Evolutionary conservation across 306 rosid genomes (phyloP).

Genomic region (Fragaria nilgerrensis): DNA sequence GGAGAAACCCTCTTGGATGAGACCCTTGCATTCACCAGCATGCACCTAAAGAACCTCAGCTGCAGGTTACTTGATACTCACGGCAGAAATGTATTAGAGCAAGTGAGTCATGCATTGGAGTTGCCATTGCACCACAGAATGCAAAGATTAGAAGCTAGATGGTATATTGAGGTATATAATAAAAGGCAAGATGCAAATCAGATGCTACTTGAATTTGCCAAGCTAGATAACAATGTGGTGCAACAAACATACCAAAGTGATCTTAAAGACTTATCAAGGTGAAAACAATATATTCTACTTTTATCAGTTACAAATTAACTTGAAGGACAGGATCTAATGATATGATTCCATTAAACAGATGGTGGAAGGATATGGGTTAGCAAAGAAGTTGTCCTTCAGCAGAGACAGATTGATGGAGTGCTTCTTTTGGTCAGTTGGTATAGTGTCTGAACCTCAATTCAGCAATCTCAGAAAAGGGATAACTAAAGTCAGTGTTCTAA

Average conservation of each 20-base stretch:
- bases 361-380: slow-evolving; percentile 54
- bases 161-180: slow-evolving; percentile 44
- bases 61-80: too few species aligned
- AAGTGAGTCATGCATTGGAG: neutral
- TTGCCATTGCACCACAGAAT: slow-evolving; percentile 44
- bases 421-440: too few species aligned
- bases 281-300: neutral
- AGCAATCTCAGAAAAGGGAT: too few species aligned
- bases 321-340: too few species aligned
- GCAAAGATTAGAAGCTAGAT: slow-evolving; percentile 44
- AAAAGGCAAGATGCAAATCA: slow-evolving; percentile 26
- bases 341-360: slow-evolving; percentile 25
- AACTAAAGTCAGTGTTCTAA: too few species aligned
- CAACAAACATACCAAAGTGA: slow-evolving; percentile 42
- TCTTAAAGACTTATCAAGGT: slow-evolving; percentile 48
- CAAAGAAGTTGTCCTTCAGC: slow-evolving; percentile 42
- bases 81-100: too few species aligned
- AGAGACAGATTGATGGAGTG: slow-evolving; percentile 21
- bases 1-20: too few species aligned
- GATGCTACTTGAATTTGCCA: slow-evolving; percentile 43
- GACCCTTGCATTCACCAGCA: too few species aligned
- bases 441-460: too few species aligned
- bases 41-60: too few species aligned
- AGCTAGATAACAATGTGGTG: slow-evolving; percentile 44
- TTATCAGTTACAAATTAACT: too few species aligned